These are phyloP conservation scores for Melocanna baccifera DNA, from an alignment of 176 grass and related monocot genomes.

Conservation along the genomic window DNA sequence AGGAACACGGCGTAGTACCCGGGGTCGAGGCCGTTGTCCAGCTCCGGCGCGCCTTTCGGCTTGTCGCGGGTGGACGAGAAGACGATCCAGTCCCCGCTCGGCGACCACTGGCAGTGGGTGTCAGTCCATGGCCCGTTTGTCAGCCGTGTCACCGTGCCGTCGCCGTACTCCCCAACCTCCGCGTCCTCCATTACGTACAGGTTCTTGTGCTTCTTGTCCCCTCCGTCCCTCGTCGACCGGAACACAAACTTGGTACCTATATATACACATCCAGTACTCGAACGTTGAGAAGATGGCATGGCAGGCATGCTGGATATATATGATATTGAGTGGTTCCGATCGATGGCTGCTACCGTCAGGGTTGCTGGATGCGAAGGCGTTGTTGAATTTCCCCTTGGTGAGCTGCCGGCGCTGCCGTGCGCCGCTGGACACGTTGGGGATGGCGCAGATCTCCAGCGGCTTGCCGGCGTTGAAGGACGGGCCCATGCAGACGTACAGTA, in stretches of 20 bases:
- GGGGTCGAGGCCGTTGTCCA: conserved; percentile 1
- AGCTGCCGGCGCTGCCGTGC: neutral
- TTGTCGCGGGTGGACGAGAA: conserved; percentile 44
- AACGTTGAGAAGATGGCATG: no score
- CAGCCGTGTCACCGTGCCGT: conserved; percentile 2
- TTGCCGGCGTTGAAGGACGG: conserved; percentile 15
- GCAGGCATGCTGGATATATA: no score
- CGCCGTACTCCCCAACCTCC: neutral
- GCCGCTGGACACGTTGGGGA: conserved; percentile 17
- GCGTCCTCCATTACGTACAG: conserved; percentile 46
- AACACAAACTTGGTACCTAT: conserved; percentile 30
- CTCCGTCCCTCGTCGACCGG: conserved; percentile 26
- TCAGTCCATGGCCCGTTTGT: conserved; percentile 20
- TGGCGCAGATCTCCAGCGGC: conserved; percentile 21
- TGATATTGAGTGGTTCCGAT: no score
- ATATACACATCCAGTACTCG: no score
- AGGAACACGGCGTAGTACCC: conserved; percentile 34
- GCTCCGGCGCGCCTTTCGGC: neutral
- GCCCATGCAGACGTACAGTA: conserved; percentile 35
- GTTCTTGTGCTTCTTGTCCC: conserved; percentile 12
- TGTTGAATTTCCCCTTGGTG: conserved; percentile 15
- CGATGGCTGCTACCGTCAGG: neutral
- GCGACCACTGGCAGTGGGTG: conserved; percentile 51
- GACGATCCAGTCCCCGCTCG: conserved; percentile 46
- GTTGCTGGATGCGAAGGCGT: conserved; percentile 31